These are phyloP conservation scores for Penicillium sp. DNA, from an alignment of 2,329 filamentous ascomycete species.

Conservation along the genomic window DNA sequence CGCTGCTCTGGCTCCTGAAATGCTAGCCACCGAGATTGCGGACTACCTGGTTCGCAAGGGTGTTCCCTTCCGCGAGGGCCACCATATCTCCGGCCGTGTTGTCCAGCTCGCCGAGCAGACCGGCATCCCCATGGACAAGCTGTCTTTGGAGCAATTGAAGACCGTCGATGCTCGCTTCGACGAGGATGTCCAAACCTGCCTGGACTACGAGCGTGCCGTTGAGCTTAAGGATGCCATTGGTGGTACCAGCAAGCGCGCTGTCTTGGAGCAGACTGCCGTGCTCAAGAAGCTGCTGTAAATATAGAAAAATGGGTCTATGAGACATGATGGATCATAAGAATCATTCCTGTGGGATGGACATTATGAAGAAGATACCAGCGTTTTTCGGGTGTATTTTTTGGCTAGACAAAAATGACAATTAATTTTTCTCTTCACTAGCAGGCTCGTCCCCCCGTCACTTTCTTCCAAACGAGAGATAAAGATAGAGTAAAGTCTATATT, in stretches of 20 bases:
- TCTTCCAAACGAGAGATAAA: not conserved
- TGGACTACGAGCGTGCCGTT: slow-evolving; percentile 82
- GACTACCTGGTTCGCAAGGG: slow-evolving; percentile 54
- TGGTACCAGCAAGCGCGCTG: slow-evolving; percentile 73
- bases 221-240: slow-evolving; percentile 77
- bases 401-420: slow-evolving; percentile 29
- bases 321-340: slow-evolving; percentile 10
- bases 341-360: slow-evolving; percentile 9
- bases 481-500: not conserved
- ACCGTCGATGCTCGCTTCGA: slow-evolving; percentile 70
- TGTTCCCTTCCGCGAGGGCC: slow-evolving; percentile 78
- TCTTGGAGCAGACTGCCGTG: slow-evolving; percentile 69
- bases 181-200: slow-evolving; percentile 69
- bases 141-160: slow-evolving; percentile 68
- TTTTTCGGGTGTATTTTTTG: slow-evolving; percentile 16
- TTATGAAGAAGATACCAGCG: slow-evolving; percentile 19
- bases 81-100: slow-evolving; percentile 74
- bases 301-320: not conserved
- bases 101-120: slow-evolving; percentile 73
- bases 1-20: slow-evolving; percentile 76
- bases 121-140: slow-evolving; percentile 69
- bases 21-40: slow-evolving; percentile 68
- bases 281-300: slow-evolving; percentile 58
- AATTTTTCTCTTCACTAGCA: not conserved
- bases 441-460: not conserved